phyloP scores from a whole-genome alignment of 331 rosid species.

The Malus hybrid region DNA sequence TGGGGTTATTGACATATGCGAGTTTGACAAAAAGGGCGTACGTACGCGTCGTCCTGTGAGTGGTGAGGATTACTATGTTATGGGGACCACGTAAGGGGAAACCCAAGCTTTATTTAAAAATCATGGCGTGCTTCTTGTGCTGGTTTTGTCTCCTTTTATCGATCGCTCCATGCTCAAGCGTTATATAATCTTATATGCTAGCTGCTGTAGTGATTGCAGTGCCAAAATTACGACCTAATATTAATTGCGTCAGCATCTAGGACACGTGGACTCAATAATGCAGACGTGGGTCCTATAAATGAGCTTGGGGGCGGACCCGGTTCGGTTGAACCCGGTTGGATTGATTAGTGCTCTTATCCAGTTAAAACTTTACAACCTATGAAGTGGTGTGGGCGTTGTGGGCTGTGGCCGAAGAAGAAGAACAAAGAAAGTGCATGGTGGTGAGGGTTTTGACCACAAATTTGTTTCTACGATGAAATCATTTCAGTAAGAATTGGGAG shows the following conservation, averaged over 20 bases:
- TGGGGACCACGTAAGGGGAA: constrained; percentile 22
- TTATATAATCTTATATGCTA: not conserved
- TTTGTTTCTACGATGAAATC: not conserved
- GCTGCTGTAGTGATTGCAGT: not conserved
- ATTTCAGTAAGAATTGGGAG: not conserved
- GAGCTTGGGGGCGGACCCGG: constrained; percentile 10
- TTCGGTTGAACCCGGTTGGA: constrained; percentile 8
- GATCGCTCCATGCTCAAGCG: not conserved
- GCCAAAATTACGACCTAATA: not conserved
- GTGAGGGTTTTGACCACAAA: not conserved
- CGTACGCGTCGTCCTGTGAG: constrained; percentile 30
- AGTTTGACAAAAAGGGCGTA: constrained; percentile 26
- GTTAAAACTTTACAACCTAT: not conserved
- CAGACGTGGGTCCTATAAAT: constrained; percentile 8
- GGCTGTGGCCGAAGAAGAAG: not conserved
- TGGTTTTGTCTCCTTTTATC: constrained; percentile 6
- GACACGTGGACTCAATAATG: constrained; percentile 67
- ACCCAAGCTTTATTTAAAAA: constrained; percentile 31
- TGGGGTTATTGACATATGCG: constrained; percentile 27
- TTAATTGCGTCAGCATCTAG: constrained; percentile 35
- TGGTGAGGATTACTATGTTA: constrained; percentile 7
- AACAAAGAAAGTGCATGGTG: not conserved
- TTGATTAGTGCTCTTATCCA: not conserved
- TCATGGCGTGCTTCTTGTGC: constrained; percentile 56
- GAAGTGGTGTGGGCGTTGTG: not conserved